Base-by-base conservation (phyloP, 2,329 filamentous ascomycete species). In the Penicillium capsulatum region DNA sequence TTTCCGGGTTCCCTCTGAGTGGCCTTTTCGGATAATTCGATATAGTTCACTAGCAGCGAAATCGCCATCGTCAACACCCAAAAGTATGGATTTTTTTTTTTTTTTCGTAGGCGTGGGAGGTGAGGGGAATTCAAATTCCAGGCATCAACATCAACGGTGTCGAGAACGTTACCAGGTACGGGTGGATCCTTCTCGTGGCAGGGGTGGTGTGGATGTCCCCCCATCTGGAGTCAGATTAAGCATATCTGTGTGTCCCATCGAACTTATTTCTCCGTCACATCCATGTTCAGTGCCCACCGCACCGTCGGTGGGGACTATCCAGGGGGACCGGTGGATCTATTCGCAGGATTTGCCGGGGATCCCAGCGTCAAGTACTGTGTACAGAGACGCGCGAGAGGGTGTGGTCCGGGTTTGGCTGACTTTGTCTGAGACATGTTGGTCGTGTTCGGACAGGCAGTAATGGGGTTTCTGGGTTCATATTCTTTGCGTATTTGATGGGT, bases 211-310 rank as follows among this genome's bases (percentile, higher is more conserved):
- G 47, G 47, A 34, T 45, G 27, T n/a, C n/a, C n/a, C 31, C 40
- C 38, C 32, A 47, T 50, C 44, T 53, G 52, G 48, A 52, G 52
- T 55, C 44, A 50, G 50, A 46, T 55, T 55, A 55, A 55, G 52
- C 52, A 55, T 55, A 55, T 55, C 50, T 54, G 43, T 39, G 42
- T 50, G 38, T 49, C 42, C 49, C 47, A 45, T 48, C 38, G 35
- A 42, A 50, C 37, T 47, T 51, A 32, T 54, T 50, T 46, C 42
- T 51, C 50, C 52, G 48, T 53, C 33, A 40, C 50, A 55, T 49
- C 52, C 50, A 54, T 55, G 52, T 54, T 38, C 48, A 50, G 50
- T 54, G 52, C 43, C 50, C 50, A 54, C 50, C 40, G 40, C 44
- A 45, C 41, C 41, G 37, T 34, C 30, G 38, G 46, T 54, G 50